phyloP scores from a whole-genome alignment of 768 basidiomycete genomes.

The Boletus sp. region DNA sequence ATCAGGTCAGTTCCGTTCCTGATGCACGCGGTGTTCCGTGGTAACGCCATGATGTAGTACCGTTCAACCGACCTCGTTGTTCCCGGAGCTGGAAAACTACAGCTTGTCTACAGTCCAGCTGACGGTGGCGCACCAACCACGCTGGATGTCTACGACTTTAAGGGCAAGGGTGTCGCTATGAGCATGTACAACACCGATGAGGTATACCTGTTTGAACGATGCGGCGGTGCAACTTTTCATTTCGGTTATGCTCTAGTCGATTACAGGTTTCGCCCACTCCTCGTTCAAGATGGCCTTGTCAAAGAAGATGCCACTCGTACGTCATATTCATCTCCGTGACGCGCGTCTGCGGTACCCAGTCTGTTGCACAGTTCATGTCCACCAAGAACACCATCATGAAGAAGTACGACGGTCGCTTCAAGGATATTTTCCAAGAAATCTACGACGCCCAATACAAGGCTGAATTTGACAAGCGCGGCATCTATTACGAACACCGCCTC shows the following conservation, averaged over 20 bases:
- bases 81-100: constrained; percentile 89
- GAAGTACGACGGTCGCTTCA: constrained; percentile 98
- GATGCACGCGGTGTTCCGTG: constrained; percentile 1
- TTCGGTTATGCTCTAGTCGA: constrained; percentile 51
- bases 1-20: constrained; percentile 56
- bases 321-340: constrained; percentile 18
- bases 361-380: constrained; percentile 72
- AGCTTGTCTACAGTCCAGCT: constrained; percentile 83
- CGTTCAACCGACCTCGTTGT: constrained; percentile 91
- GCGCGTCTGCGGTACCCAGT: not conserved
- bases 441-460: constrained; percentile 79
- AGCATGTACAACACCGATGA: constrained; percentile 99
- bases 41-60: constrained; percentile 50
- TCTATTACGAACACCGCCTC: constrained; percentile 94
- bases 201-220: constrained; percentile 35
- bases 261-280: constrained; percentile 92
- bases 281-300: constrained; percentile 94
- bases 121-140: constrained; percentile 65
- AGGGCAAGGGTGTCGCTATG: constrained; percentile 89
- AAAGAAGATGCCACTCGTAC: constrained; percentile 75
- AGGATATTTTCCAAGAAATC: constrained; percentile 98
- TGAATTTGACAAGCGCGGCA: constrained; percentile 63
- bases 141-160: constrained; percentile 91
- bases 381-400: constrained; percentile 98
- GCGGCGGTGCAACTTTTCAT: not conserved